Evolutionary conservation across 2,329 filamentous ascomycete genomes (phyloP), one percentile per base, ranked within the genome.

Genomic region (Penicillium sp.): DNA sequence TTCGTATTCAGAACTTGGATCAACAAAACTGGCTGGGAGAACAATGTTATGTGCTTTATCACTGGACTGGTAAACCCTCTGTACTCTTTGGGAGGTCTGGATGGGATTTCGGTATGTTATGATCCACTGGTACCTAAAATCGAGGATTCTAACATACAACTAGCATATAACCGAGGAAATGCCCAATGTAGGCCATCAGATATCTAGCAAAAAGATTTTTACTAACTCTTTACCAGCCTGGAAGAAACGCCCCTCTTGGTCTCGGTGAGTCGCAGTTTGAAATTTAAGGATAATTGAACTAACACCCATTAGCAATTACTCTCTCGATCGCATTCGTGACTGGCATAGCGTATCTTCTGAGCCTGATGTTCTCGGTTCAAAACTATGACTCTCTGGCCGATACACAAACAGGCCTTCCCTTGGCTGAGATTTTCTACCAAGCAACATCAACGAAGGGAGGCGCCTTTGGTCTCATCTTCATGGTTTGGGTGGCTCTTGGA

Each of bases 341-440:
- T 0, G 76, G 77, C 3, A 59, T 81, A 10, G 69, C 73, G n/a
- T 82, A 80, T 58, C 68, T 80, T 2, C 70, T 82, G 23, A 70
- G 72, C 7, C 75, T 83, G 43, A 81, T 82, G 72, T 82, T 80
- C 59, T 77, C 73, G 1, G 75, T 81, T 40, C 76, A 78, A 39
- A 74, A 80, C 58, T 78, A 78, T 43, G 62, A 70, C 33, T 70
- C 69, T 1, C 68, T 83, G 0, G 68, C 75, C 12, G 54, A 61
- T 37, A 64, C 64, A 2, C 56, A 52, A 4, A 71, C 67, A 3
- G 68, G 79, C 1, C 85, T 84, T 49, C 86, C 87, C 0, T 80
- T 89, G n/a, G 82, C 84, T 7, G 82, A 85, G 42, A 83, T 90
- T 45, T 90, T 88, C 66, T 76, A 65, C 13, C 82, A 85, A 60